These are phyloP conservation scores for Anisodus acutangulus DNA, from an alignment of 257 asterid species.

Conservation along the genomic window DNA sequence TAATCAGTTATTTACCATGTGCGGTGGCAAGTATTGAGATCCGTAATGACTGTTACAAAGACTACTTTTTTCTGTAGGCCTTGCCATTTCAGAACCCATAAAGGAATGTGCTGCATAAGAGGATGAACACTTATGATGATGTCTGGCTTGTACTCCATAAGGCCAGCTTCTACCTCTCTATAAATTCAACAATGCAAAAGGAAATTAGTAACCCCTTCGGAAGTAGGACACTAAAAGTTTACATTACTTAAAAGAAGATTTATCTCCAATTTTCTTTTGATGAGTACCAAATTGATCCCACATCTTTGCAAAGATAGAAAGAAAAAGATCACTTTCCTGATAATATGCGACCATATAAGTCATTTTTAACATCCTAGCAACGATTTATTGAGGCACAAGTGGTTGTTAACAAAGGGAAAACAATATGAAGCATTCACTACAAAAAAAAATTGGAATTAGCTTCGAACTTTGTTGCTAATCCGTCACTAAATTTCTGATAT, in stretches of 20 bases:
- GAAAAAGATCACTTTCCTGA: background rate
- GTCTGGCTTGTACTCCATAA: slow-evolving; percentile 97
- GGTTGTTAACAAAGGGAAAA: background rate
- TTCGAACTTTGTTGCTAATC: too few species aligned
- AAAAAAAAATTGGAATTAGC: too few species aligned
- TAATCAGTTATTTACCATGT: slow-evolving; percentile 61
- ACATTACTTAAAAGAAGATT: background rate
- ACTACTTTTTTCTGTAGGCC: slow-evolving; percentile 83
- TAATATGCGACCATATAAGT: background rate
- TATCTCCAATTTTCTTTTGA: slow-evolving; percentile 2
- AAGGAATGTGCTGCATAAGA: slow-evolving; percentile 96
- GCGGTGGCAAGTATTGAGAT: slow-evolving; percentile 91
- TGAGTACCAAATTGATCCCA: background rate
- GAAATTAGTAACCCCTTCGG: background rate
- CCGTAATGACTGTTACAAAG: slow-evolving; percentile 90
- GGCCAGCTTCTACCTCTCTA: slow-evolving; percentile 97
- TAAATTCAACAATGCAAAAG: slow-evolving; percentile 1
- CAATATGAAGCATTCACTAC: background rate
- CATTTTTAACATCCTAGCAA: background rate
- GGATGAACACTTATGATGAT: slow-evolving; percentile 97
- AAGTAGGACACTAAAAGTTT: background rate
- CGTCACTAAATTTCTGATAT: too few species aligned
- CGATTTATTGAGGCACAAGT: too few species aligned
- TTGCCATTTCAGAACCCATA: slow-evolving; percentile 99
- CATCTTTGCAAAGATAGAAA: background rate